Evolutionary conservation across 306 rosid genomes (phyloP), one percentile per base, ranked within the genome.

Genomic region (Astragalus glycyphyllos): DNA sequence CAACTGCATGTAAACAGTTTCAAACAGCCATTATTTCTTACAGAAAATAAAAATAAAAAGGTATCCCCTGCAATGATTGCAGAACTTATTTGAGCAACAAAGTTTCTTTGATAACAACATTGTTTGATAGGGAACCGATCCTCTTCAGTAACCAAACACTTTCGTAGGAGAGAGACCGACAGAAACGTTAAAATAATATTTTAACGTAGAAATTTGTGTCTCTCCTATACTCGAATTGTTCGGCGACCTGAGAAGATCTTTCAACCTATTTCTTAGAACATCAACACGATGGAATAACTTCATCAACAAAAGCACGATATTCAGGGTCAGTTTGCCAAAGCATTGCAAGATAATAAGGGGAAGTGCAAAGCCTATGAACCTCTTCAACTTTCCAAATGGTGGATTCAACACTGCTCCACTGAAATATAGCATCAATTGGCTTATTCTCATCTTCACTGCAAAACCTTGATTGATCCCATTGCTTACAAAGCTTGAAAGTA

Each of bases 381-480:
- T 53, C 13, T 71, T 81, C 81, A 17, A 81, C 37, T 29, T 59
- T 64, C 85, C 85, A 84, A 0, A 84, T 11, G 14, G 59, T 48
- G 4, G 26, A 12, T 50, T 74, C 77, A 8, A 79, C 88, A 0
- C 50, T 72, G 11, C 15, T 40, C 41, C 47, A 61, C 11, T 7
- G 23, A 0, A 77, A 1, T 5, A 80, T 65, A 35, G 15, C 3
- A 11, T 34, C 64, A 73, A 80, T 8, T 15, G 81, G 68, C 58
- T 54, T 77, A n/a, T 17, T 70, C 12, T 32, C 76, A 10, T 80
- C 76, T 11, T 48, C 51, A 11, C 59, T 46, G 5, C 83, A 83
- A 41, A 58, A 51, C 35, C 83, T 80, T 4, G 81, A 48, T 32
- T 13, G 7, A n/a, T 84, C 88, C 88, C 88, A 84, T 50, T 74